These are phyloP conservation scores for Bremia lactucae DNA, from an alignment of 352 stramenopile genomes.

Conservation along the genomic window DNA sequence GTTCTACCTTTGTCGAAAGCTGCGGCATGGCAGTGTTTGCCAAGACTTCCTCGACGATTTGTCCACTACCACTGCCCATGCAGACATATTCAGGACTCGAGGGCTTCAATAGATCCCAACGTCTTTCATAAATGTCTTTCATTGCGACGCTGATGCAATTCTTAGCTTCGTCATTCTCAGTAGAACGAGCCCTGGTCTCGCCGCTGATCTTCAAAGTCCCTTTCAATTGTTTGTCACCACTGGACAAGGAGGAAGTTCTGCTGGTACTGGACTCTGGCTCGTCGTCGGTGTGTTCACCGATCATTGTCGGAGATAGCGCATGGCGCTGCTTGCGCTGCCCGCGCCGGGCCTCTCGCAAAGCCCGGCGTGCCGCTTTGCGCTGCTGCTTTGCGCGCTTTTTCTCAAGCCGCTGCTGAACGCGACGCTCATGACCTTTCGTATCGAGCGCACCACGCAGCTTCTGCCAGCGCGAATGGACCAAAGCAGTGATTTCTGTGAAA, in stretches of 20 bases:
- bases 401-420: slow-evolving; percentile 15
- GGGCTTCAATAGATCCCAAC: slow-evolving; percentile 5
- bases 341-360: slow-evolving; percentile 18
- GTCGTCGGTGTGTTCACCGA: slow-evolving; percentile 12
- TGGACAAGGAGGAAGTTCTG: background rate
- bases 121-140: slow-evolving; percentile 12
- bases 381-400: slow-evolving; percentile 32
- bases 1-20: slow-evolving; percentile 6
- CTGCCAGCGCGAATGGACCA: slow-evolving; percentile 27
- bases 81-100: slow-evolving; percentile 17
- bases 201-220: background rate
- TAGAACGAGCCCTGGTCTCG: slow-evolving; percentile 9
- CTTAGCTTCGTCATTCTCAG: slow-evolving; percentile 11
- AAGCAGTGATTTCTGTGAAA: slow-evolving; percentile 25
- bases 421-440: slow-evolving; percentile 11
- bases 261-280: slow-evolving; percentile 9
- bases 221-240: background rate
- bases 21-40: slow-evolving; percentile 1
- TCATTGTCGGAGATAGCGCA: slow-evolving; percentile 9
- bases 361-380: slow-evolving; percentile 16
- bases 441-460: slow-evolving; percentile 17
- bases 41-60: too few relatives aligned
- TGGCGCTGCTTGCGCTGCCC: slow-evolving; percentile 14
- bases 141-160: slow-evolving; percentile 9
- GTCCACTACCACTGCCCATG: background rate